Evolutionary conservation across 768 basidiomycete species (phyloP).

Genomic region (Filobasidium wieringae): DNA sequence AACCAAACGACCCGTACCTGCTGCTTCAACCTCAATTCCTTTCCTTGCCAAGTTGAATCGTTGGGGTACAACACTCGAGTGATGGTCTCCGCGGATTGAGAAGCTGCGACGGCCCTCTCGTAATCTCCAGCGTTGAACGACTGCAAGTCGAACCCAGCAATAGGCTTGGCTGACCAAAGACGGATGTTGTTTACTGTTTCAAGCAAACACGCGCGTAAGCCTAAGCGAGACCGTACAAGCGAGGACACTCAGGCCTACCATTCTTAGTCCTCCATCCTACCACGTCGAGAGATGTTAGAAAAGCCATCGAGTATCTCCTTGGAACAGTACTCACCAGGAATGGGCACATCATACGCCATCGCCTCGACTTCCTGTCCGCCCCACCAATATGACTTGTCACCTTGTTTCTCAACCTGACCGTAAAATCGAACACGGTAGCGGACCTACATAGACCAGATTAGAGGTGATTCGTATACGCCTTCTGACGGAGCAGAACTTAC

Average conservation of each 20-base stretch:
- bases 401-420: slow-evolving; percentile 60
- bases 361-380: slow-evolving; percentile 92
- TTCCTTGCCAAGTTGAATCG: slow-evolving; percentile 54
- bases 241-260: not conserved
- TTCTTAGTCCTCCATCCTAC: slow-evolving; percentile 11
- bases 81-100: slow-evolving; percentile 83
- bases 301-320: not conserved
- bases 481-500: not conserved
- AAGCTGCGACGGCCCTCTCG: slow-evolving; percentile 72
- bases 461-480: not conserved
- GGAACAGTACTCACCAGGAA: slow-evolving; percentile 52
- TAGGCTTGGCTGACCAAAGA: slow-evolving; percentile 52
- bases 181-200: slow-evolving; percentile 78
- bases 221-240: not conserved
- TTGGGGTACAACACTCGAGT: slow-evolving; percentile 94
- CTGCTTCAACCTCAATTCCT: slow-evolving; percentile 65
- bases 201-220: not conserved
- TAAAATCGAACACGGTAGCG: slow-evolving; percentile 61
- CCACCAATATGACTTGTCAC: slow-evolving; percentile 42
- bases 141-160: slow-evolving; percentile 38
- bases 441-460: not conserved
- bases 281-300: not conserved
- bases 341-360: slow-evolving; percentile 86
- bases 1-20: too few relatives aligned
- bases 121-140: slow-evolving; percentile 97